Evolutionary conservation across 2,329 filamentous ascomycete species (phyloP).

Genomic region (Drechslerella dactyloides): DNA sequence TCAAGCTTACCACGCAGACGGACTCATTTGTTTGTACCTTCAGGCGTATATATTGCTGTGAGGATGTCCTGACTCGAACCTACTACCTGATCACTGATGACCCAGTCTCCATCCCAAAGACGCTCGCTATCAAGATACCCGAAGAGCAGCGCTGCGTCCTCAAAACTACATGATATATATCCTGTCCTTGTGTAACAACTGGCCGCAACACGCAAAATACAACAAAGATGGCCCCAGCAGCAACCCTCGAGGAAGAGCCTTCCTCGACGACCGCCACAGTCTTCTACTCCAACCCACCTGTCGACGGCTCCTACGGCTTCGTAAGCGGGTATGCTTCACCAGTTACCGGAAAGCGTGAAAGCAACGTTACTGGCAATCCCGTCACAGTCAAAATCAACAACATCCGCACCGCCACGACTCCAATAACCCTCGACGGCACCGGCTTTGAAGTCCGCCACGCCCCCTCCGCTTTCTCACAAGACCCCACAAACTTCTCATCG

Average conservation of each 20-base stretch:
- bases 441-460: conserved; percentile 73
- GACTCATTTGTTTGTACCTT: too few relatives aligned
- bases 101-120: too few relatives aligned
- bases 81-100: too few relatives aligned
- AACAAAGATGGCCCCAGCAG: conserved; percentile 63
- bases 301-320: conserved; percentile 67
- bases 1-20: too few relatives aligned
- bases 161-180: too few relatives aligned
- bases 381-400: conserved; percentile 71
- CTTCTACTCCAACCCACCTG: conserved; percentile 68
- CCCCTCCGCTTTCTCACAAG: conserved; percentile 65
- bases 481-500: conserved; percentile 67
- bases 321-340: conserved; percentile 72
- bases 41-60: too few relatives aligned
- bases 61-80: too few relatives aligned
- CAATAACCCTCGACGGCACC: conserved; percentile 73
- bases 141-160: too few relatives aligned
- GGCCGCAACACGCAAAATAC: background rate
- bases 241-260: conserved; percentile 67
- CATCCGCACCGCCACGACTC: conserved; percentile 72
- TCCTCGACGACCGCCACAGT: conserved; percentile 54
- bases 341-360: conserved; percentile 65
- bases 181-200: background rate
- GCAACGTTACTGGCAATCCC: conserved; percentile 67
- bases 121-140: too few relatives aligned